Percentiles rank a stretch among this genome's conserved stretches.
Evolutionary conservation across 2,329 filamentous ascomycete species (phyloP).

Genomic region (Hymenoscyphus infarciens): DNA sequence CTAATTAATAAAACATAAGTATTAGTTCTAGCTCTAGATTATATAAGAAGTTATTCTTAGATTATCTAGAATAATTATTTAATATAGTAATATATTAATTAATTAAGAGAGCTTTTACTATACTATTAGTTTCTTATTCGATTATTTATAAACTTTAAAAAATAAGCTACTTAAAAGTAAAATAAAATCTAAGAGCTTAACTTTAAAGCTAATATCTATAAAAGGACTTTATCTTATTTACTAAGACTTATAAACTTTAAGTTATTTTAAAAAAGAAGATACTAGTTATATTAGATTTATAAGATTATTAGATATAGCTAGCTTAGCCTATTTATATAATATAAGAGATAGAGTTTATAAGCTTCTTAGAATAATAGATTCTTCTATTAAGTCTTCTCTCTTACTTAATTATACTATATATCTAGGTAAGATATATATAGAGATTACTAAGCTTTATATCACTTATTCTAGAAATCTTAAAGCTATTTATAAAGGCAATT

Average conservation of each 20-base stretch:
- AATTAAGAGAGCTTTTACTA: slow-evolving; percentile 16
- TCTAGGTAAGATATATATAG: slow-evolving; percentile 12
- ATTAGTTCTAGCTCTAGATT: slow-evolving; percentile 24
- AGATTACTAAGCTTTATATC: slow-evolving; percentile 15
- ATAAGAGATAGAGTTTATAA: slow-evolving; percentile 24
- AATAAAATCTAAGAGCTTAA: not conserved
- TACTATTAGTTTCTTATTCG: slow-evolving; percentile 11
- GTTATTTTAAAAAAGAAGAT: not conserved
- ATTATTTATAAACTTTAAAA: slow-evolving; percentile 18
- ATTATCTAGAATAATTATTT: slow-evolving; percentile 7
- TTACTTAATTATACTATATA: slow-evolving; percentile 14
- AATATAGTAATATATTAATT: slow-evolving; percentile 11
- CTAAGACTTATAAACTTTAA: not conserved
- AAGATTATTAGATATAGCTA: slow-evolving; percentile 16
- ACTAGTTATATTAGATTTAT: not conserved
- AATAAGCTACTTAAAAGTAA: slow-evolving; percentile 12
- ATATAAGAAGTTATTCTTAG: slow-evolving; percentile 24
- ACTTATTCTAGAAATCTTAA: slow-evolving; percentile 9
- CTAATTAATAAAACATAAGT: slow-evolving; percentile 15
- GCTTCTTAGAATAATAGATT: slow-evolving; percentile 20
- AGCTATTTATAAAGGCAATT: slow-evolving; percentile 18
- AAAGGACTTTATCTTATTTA: not conserved
- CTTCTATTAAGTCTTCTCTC: slow-evolving; percentile 9
- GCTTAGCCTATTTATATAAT: slow-evolving; percentile 11
- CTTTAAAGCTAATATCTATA: too few relatives aligned